Base-by-base conservation (phyloP, 2,329 filamentous ascomycete species). In the Cladosporium sphaerospermum region DNA sequence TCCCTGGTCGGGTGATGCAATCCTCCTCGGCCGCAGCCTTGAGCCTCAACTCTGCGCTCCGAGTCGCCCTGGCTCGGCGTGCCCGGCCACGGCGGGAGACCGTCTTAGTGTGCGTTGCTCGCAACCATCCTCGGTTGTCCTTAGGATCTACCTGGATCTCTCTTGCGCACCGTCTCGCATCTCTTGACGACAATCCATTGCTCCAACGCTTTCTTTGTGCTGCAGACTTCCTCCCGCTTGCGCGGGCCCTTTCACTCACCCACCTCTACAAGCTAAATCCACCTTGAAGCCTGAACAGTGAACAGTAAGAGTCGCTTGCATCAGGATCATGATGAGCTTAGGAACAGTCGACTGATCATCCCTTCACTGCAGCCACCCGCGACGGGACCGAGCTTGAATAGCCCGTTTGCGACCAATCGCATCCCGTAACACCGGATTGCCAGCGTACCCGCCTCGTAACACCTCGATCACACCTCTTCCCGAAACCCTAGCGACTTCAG, bases 1-100 rank as follows among this genome's bases (percentile, higher is more conserved):
- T 18, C 45, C 45, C 28, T 47, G 34, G 43, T 37, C 45, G 34
- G 45, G 45, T 47, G 45, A 47, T 47, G 45, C 45, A 39, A 47
- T 47, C 33, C 34, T n/a, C 45, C 10, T 37, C n/a, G n/a, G n/a
- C 34, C n/a, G n/a, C 34, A 28, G 23, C 23, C 23, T 28, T 28
- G 23, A 28, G 23, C 23, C 23, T 28, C 23, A 28, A 28, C 23
- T 28, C 23, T 28, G 23, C 23, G 7, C 23, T 7, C 23, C 23
- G 23, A 28, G 23, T 28, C 23, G 23, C 23, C 23, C 23, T 28
- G 4, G 23, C 23, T 28, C 23, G 23, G 23, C 23, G 7, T 28
- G 23, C 23, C 23, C 23, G 23, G 23, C 23, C 23, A 28, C 23
- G 23, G 23, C 23, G 23, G 23, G 7, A 28, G 5, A 28, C 23